Base-by-base conservation (phyloP, 78 protist species). In the Dictyostelium intermedium region DNA sequence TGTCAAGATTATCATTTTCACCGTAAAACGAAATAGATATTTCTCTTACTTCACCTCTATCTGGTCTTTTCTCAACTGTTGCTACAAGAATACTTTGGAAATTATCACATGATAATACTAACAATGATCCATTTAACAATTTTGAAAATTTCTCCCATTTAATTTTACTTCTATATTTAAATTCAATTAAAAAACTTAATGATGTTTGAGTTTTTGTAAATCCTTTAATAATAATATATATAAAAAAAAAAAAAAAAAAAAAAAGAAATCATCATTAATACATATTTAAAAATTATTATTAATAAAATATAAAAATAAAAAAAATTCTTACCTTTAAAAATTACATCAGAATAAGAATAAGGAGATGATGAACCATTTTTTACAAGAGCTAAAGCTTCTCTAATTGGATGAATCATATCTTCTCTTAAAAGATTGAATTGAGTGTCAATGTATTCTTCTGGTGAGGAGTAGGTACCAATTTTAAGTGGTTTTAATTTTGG, bases 401-500 rank as follows among this genome's bases (percentile, higher is more conserved):
- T 47, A 73, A 94, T 80, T 45, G 93, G 91, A 50, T 82, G 82
- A 25, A 94, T 50, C 60, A 86, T 43, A 72, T 94, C 96, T 32
- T 94, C 92, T 34, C 96, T 43, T 2, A 94, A 37, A 2, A 94
- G 39, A 35, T 50, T 43, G 41, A 79, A 94, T 37, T 82, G 96
- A 14, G 83, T 61, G 27, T 94, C 93, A 18, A 94, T 6, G 50
- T 94, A 94, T 20, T 85, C 96, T 50, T 85, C 91, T 5, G 66
- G 35, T 66, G 56, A 27, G 0, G 45, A 37, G 47, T 85, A 91
- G 20, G 20, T 47, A 18, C 95, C 95, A 27, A 70, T 32, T 80
- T 70, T 89, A 9, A 89, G 27, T 18, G 78, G 50, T n/a, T 35
- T 39, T 4, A 89, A 9, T 43, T 10, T 37, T 81, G 79, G 79